These are phyloP conservation scores for Russula vinacea DNA, from an alignment of 768 basidiomycete genomes.

Conservation along the genomic window DNA sequence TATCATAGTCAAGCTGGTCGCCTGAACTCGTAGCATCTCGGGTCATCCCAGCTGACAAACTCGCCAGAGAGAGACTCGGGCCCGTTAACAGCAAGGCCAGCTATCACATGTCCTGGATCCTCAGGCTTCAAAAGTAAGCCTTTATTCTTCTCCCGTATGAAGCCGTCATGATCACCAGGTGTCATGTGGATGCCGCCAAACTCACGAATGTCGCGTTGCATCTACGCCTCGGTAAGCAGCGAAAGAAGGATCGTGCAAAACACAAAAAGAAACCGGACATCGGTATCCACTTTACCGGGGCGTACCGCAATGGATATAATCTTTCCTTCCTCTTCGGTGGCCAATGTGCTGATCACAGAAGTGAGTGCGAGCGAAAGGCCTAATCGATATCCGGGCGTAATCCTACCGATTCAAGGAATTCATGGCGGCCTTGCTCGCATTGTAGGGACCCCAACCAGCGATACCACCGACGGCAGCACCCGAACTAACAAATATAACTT, in stretches of 20 bases:
- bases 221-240: conserved; percentile 43
- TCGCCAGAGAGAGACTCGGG: conserved; percentile 62
- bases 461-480: conserved; percentile 71
- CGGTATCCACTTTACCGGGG: conserved; percentile 86
- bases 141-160: conserved; percentile 54
- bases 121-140: conserved; percentile 76
- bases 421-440: conserved; percentile 82
- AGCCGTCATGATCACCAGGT: conserved; percentile 51
- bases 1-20: conserved; percentile 23
- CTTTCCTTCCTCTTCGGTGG: conserved; percentile 69
- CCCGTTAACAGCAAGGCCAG: conserved; percentile 66
- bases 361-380: not conserved
- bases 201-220: conserved; percentile 60
- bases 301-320: conserved; percentile 73
- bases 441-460: conserved; percentile 78
- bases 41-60: conserved; percentile 79
- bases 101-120: conserved; percentile 74
- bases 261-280: conserved; percentile 44
- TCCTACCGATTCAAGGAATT: conserved; percentile 59
- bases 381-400: not conserved
- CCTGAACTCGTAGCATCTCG: conserved; percentile 59
- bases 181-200: conserved; percentile 54
- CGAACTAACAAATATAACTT: conserved; percentile 79
- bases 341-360: conserved; percentile 59
- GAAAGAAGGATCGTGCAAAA: conserved; percentile 6